Base-by-base conservation (phyloP, 2,329 filamentous ascomycete species). In the Chalaropsis ovoidea region DNA sequence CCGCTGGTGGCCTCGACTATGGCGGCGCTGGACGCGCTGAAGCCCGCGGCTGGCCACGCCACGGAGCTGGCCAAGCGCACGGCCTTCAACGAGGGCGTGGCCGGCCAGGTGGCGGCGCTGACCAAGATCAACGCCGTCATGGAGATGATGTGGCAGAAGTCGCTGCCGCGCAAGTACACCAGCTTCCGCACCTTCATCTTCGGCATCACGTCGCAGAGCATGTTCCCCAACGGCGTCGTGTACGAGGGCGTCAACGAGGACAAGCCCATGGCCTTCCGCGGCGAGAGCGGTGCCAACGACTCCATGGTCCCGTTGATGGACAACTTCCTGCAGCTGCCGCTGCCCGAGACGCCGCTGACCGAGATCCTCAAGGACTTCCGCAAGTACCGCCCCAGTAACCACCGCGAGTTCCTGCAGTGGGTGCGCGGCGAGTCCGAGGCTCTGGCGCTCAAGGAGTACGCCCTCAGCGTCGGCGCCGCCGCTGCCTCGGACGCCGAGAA, bases 141-240 rank as follows among this genome's bases (percentile, higher is more conserved):
- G 90, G 90, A 94, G 73, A 82, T 79, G 27, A 97, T 97, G 93
- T 96, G 92, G 93, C 82, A 81, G 68, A 89, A 91, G 75, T 94
- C 89, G 65, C 88, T 89, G 71, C 92, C 92, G 1, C 81, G 82
- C 19, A 84, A 90, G 70, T 96, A 96, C 77, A 90, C 88, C 67
- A 87, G 84, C 70, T 96, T 96, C 83, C 88, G 92, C 49, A 95
- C 93, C 11, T 96, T 96, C 79, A 96, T 96, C 77, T 96, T 96
- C 73, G 93, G 93, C 71, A 96, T 96, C 76, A 95, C 90, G 1
- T 88, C 84, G 61, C 92, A 96, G 76, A 87, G 85, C 71, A 96
- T 96, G 91, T 96, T 96, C 76, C 92, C 92, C 8, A 80, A 92
- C 69, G 93, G 93, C 8, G 93, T 96, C 7, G 77, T 95, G 60